Conservation (phyloP, 2,329 filamentous ascomycete genomes). For the Nemania sp. region DNA sequence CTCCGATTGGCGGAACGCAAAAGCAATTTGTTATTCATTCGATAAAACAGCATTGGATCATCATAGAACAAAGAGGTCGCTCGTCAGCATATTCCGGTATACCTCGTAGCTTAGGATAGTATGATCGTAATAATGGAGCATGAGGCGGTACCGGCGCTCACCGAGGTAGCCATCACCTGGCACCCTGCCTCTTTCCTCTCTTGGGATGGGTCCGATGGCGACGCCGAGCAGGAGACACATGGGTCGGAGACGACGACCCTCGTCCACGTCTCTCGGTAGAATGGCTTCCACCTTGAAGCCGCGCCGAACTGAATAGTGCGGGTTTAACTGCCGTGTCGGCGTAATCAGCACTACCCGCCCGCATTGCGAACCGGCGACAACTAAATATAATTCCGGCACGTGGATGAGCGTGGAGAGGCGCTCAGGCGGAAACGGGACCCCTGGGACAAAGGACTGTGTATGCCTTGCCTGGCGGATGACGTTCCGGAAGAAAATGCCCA, state of each 20-base stretch:
- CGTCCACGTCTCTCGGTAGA: slow-evolving; percentile 52
- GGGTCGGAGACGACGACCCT: slow-evolving; percentile 49
- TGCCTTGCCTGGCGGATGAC: slow-evolving; percentile 35
- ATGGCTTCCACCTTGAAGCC: slow-evolving; percentile 60
- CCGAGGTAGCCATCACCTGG: slow-evolving; percentile 32
- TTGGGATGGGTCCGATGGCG: slow-evolving; percentile 67
- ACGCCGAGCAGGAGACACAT: slow-evolving; percentile 66
- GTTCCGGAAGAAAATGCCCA: slow-evolving; percentile 42
- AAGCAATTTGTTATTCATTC: no score
- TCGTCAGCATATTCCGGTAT: slow-evolving; percentile 45
- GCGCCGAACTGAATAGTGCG: slow-evolving; percentile 41
- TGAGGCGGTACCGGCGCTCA: slow-evolving; percentile 61
- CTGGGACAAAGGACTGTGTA: slow-evolving; percentile 36
- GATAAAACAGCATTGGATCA: neutral
- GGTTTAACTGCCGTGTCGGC: slow-evolving; percentile 54
- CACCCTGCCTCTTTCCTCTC: slow-evolving; percentile 21
- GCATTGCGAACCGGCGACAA: slow-evolving; percentile 68
- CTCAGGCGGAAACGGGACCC: slow-evolving; percentile 38
- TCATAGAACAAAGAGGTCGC: slow-evolving; percentile 35
- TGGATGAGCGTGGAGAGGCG: slow-evolving; percentile 66
- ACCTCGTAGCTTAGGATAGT: slow-evolving; percentile 73
- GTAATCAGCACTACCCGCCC: slow-evolving; percentile 67
- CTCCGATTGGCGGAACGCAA: no score
- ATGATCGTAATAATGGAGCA: slow-evolving; percentile 74
- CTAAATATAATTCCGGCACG: slow-evolving; percentile 71